Evolutionary conservation across 257 asterid genomes (phyloP).

Genomic region (Marsdenia floribunda): DNA sequence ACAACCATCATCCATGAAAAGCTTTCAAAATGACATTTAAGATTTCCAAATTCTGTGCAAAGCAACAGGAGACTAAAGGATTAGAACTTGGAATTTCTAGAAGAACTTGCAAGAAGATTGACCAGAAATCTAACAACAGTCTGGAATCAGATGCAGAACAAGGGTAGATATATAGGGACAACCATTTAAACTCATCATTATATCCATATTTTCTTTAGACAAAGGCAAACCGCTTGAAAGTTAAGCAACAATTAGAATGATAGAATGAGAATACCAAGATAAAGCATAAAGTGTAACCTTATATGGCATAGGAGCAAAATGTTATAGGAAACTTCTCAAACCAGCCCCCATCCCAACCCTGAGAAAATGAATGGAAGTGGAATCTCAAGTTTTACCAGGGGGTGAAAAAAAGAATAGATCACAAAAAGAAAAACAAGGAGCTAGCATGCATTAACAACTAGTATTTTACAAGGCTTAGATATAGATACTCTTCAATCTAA

Average conservation of each 20-base stretch:
- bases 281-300: background rate
- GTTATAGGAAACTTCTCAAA: background rate
- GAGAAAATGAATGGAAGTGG: background rate
- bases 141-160: background rate
- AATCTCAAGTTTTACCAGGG: background rate
- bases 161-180: background rate
- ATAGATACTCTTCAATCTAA: background rate
- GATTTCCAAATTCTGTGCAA: background rate
- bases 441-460: background rate
- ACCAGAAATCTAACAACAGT: background rate
- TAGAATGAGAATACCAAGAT: background rate
- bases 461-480: background rate
- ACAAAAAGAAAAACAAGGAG: background rate
- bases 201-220: background rate
- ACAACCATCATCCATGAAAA: slow-evolving; percentile 7
- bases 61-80: background rate
- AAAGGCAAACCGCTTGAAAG: background rate
- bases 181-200: background rate
- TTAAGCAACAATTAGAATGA: background rate
- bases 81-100: background rate
- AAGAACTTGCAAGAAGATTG: background rate
- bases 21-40: background rate
- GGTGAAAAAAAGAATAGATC: background rate
- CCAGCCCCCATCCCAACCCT: background rate
- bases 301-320: background rate